These are phyloP conservation scores for Geosmithia putterillii DNA, from an alignment of 2,329 filamentous ascomycete genomes.

Conservation along the genomic window DNA sequence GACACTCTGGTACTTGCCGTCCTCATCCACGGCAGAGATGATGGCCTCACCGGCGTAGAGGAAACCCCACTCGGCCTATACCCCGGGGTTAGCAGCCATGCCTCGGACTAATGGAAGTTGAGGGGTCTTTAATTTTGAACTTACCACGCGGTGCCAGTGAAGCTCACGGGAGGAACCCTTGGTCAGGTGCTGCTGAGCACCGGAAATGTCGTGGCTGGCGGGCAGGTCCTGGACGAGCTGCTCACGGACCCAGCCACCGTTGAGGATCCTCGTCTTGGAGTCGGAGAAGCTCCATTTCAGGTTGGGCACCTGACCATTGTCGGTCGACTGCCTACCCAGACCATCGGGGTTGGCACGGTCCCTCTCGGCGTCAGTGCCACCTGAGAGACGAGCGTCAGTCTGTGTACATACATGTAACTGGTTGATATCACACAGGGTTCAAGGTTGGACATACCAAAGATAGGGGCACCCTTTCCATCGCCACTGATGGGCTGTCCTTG, in stretches of 20 bases:
- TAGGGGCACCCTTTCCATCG: slow-evolving; percentile 43
- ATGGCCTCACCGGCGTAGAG: slow-evolving; percentile 45
- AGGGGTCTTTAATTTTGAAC: too few relatives aligned
- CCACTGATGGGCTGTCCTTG: slow-evolving; percentile 44
- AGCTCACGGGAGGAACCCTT: slow-evolving; percentile 55
- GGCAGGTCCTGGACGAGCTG: slow-evolving; percentile 57
- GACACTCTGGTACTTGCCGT: slow-evolving; percentile 42
- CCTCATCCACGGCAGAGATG: slow-evolving; percentile 49
- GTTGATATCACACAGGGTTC: background rate
- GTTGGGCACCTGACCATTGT: slow-evolving; percentile 52
- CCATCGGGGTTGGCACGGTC: slow-evolving; percentile 54
- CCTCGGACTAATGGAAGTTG: background rate
- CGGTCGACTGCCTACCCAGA: slow-evolving; percentile 47
- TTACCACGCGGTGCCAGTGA: slow-evolving; percentile 55
- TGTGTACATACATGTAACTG: background rate
- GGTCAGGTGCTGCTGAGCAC: slow-evolving; percentile 54
- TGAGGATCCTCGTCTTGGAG: slow-evolving; percentile 48
- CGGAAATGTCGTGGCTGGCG: slow-evolving; percentile 51
- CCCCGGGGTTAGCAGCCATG: background rate
- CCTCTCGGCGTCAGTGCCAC: slow-evolving; percentile 49
- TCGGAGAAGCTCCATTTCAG: slow-evolving; percentile 60
- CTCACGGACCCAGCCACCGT: slow-evolving; percentile 54
- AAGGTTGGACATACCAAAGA: slow-evolving; percentile 34
- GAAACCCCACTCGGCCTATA: slow-evolving; percentile 59
- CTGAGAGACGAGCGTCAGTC: slow-evolving; percentile 21